Conservation (phyloP, 164 flowering plant species). For the Tetracentron sinense region DNA sequence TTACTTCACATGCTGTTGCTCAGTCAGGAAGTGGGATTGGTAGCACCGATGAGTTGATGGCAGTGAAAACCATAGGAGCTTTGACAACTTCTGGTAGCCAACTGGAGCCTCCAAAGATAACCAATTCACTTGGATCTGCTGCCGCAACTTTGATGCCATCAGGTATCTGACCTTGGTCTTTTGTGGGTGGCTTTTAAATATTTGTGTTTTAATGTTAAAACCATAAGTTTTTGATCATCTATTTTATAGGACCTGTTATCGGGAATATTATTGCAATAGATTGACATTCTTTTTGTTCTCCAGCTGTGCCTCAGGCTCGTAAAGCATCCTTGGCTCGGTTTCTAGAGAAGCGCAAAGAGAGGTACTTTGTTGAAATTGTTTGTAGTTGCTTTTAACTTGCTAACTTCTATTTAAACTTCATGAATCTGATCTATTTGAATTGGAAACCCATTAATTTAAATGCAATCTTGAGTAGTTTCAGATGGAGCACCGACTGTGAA, state of each 20-base stretch:
- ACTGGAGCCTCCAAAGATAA: constrained; percentile 35
- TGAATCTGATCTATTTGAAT: too few relatives aligned
- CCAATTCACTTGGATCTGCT: constrained; percentile 28
- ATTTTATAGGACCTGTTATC: neutral
- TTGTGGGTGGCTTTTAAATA: neutral
- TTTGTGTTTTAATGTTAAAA: neutral
- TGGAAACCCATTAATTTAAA: too few relatives aligned
- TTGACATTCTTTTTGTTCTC: constrained; percentile 10
- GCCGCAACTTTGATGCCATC: constrained; percentile 47
- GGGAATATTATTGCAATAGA: neutral
- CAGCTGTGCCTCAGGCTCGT: constrained; percentile 78
- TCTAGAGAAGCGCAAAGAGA: constrained; percentile 89
- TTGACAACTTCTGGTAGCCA: constrained; percentile 38
- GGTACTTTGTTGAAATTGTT: constrained; percentile 35
- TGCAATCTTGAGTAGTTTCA: too few relatives aligned
- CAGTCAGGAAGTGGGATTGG: constrained; percentile 54
- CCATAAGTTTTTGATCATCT: neutral
- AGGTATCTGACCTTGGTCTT: constrained; percentile 34
- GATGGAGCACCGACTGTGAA: too few relatives aligned
- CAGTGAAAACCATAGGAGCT: constrained; percentile 30
- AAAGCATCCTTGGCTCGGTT: constrained; percentile 87
- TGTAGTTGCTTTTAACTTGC: neutral
- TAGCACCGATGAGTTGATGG: constrained; percentile 44
- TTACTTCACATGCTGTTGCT: constrained; percentile 49
- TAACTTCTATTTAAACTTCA: too few relatives aligned